A percentile compares a stretch with the other conserved stretches of the same genome.
Evolutionary conservation across 208 protist genomes (phyloP).

Genomic region (Leishmania tarentolae): DNA sequence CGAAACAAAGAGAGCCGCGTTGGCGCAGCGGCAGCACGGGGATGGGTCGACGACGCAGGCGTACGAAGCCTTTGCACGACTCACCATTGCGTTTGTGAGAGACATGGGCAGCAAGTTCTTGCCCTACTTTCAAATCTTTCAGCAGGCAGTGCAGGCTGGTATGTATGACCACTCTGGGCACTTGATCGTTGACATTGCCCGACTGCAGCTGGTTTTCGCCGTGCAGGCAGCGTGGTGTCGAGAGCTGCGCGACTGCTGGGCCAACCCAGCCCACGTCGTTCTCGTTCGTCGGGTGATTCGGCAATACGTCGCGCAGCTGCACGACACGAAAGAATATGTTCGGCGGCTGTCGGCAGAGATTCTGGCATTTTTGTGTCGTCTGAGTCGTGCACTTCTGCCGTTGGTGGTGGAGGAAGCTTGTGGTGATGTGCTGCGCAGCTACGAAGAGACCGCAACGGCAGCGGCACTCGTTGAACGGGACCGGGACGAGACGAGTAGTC

Average conservation of each 20-base stretch:
- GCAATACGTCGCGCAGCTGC: conserved; percentile 70
- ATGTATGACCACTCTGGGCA: conserved; percentile 69
- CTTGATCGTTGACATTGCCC: conserved; percentile 65
- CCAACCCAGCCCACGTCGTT: conserved; percentile 21
- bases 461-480: neutral
- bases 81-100: conserved; percentile 85
- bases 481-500: conserved; percentile 14
- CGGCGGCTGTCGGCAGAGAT: conserved; percentile 82
- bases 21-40: neutral
- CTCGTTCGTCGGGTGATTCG: conserved; percentile 55
- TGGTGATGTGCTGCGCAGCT: conserved; percentile 51
- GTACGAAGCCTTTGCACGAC: conserved; percentile 80
- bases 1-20: neutral
- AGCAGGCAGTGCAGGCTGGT: conserved; percentile 77
- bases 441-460: conserved; percentile 15
- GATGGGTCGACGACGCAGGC: conserved; percentile 46
- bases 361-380: conserved; percentile 74
- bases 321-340: conserved; percentile 85
- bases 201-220: conserved; percentile 82
- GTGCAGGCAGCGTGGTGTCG: conserved; percentile 87
- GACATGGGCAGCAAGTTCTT: conserved; percentile 79
- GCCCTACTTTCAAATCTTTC: conserved; percentile 86
- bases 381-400: conserved; percentile 47
- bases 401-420: conserved; percentile 64
- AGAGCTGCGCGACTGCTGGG: conserved; percentile 75